These are phyloP conservation scores for Euryodendron excelsum DNA, from an alignment of 148 eudicot genomes.

Conservation along the genomic window DNA sequence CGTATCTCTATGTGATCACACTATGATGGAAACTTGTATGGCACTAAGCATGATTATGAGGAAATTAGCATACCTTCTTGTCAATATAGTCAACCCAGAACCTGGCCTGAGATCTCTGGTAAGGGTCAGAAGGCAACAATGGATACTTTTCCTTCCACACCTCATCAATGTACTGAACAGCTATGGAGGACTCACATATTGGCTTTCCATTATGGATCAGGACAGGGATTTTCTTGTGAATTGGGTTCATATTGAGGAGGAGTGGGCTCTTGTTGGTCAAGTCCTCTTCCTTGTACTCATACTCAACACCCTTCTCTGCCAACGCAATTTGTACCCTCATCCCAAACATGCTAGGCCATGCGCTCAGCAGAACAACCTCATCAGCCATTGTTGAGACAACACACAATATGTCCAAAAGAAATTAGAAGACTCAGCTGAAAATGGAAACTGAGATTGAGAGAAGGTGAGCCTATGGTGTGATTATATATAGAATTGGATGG, in stretches of 20 bases:
- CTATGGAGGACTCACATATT: slow-evolving; percentile 9
- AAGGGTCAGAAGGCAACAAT: slow-evolving; percentile 22
- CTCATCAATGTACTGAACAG: slow-evolving; percentile 31
- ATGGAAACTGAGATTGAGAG: too few species aligned
- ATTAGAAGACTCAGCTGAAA: background rate
- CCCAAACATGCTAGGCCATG: slow-evolving; percentile 24
- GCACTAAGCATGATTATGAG: too few species aligned
- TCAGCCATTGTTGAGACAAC: slow-evolving; percentile 17
- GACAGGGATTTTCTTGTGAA: slow-evolving; percentile 29
- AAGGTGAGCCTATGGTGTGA: too few species aligned
- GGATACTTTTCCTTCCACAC: slow-evolving; percentile 15
- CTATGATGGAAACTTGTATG: too few species aligned
- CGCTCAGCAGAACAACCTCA: slow-evolving; percentile 17
- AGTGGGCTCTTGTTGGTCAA: slow-evolving; percentile 21
- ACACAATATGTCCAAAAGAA: background rate
- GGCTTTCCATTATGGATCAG: slow-evolving; percentile 22
- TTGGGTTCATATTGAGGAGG: slow-evolving; percentile 25
- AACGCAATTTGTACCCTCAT: slow-evolving; percentile 27
- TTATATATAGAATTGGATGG: too few species aligned
- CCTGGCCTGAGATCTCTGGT: slow-evolving; percentile 19
- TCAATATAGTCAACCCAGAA: slow-evolving; percentile 31
- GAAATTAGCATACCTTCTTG: slow-evolving; percentile 19
- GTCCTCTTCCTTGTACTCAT: slow-evolving; percentile 20
- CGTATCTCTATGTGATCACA: too few species aligned
- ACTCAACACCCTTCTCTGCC: slow-evolving; percentile 28